Base-by-base conservation (phyloP, 2,329 filamentous ascomycete species). In the Emergomyces pasteurianus region DNA sequence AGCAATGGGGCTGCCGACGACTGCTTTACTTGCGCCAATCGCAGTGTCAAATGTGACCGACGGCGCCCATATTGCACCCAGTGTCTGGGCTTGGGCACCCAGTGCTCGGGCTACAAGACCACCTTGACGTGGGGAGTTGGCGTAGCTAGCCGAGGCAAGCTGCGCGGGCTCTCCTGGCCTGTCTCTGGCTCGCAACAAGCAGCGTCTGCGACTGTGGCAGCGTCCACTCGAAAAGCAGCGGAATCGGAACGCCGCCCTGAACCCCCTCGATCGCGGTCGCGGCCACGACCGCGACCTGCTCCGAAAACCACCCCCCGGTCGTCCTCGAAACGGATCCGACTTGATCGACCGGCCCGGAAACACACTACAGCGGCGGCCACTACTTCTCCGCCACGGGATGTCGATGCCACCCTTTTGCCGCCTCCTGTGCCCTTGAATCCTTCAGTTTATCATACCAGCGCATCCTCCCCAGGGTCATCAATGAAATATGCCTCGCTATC, bases 41-140 rank as follows among this genome's bases (percentile, higher is more conserved):
- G 88, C 71, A 86, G 86, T 68, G 81, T 87, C 65, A 89, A 90
- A 75, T 99, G 92, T 78, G 92, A 97, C 76, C 86, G 92, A 68
- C 86, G 90, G 71, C 84, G 92, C 69, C 92, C 92, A 9, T 97
- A 96, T 77, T 97, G 94, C 78, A 91, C 91, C 52, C 92, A 91
- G 76, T 99, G 92, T 74, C 83, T 97, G 64, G 90, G 96, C 68
- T 82, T 90, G 65, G 92, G 91, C 65, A 91, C 90, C 73, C 91
- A 95, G 71, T 97, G 92, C 78, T 91, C 90, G 34, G 92, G 92
- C 62, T 97, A 97, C 80, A 95, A 95, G 78, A 97, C 92, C 18
- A 92, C 92, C 68, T 81, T 97, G 75, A 97, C 92, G 54, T 97
- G 92, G 92, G 91, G 91, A 49, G 90, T 96, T 55, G 92, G 92